Evolutionary conservation across 805 yeast genomes (phyloP), one percentile per base, ranked within the genome.

Genomic region (Cyberlindnera japonica): DNA sequence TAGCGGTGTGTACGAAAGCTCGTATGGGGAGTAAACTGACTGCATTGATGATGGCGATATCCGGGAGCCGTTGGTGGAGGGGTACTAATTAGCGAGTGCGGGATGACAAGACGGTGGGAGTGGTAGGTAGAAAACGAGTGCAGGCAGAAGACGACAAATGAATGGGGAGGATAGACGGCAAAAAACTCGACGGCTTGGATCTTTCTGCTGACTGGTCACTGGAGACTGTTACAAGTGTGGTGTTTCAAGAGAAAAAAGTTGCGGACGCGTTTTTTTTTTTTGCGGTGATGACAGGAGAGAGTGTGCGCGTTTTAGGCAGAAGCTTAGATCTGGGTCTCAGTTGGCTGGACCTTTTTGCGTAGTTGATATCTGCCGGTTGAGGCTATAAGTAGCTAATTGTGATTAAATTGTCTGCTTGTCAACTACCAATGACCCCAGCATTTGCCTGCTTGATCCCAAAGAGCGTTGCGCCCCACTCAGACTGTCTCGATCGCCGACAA

Each of bases 1-100:
- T 37, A 56, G 27, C 6, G 53, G 53, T 2, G 53, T 41, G 37
- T 50, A 56, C 18, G 54, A 43, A 23, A 52, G 27, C 11, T 56
- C 59, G 35, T 52, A 53, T 11, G 48, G 51, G 16, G 48, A 42
- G 43, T 55, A 55, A 11, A 52, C 24, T 16, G 57, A 53, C 41
- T 54, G 58, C 59, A 55, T 54, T 11, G 15, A 19, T 17, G 6
- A 13, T 13, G 15, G 33, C 5, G 19, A 5, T 10, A 16, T 28
- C 7, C 10, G 31, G 6, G 17, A 15, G 7, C 8, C 19, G 19
- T 6, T 7, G 31, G 7, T 17, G 31, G 31, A 28, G 9, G 31
- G 13, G 19, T 8, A 13, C 31, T 12, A 12, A 12, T 8, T 22
- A 22, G 8, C 25, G 8, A 22, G 12, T 22, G 25, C n/a, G n/a